These are phyloP conservation scores for Powellomyces hirtus DNA, from an alignment of 192 early-diverging fungal genomes.

Conservation along the genomic window DNA sequence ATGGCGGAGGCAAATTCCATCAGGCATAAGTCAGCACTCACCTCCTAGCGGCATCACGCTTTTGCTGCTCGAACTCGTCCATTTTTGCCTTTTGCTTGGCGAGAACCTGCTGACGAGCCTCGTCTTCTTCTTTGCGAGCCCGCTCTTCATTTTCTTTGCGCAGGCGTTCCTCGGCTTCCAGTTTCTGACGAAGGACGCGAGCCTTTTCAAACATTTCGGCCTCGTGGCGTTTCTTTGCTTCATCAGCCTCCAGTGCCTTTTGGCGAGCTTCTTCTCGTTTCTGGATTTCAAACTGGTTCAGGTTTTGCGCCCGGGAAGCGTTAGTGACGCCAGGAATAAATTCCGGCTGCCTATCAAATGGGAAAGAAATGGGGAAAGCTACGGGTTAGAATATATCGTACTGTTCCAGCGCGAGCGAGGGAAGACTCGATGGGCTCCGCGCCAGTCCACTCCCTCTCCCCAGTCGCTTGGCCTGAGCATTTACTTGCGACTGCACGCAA, in stretches of 20 bases:
- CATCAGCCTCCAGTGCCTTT: neutral
- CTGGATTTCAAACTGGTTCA: conserved; percentile 19
- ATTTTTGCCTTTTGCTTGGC: conserved; percentile 22
- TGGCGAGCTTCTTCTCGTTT: conserved; percentile 18
- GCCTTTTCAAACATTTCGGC: conserved; percentile 36
- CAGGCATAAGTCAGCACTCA: too few species aligned
- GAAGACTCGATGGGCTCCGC: neutral
- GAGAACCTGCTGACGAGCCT: neutral
- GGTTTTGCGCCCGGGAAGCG: conserved; percentile 11
- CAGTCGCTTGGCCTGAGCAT: too few species aligned
- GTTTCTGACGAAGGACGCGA: conserved; percentile 22
- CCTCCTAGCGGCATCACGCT: conserved; percentile 9
- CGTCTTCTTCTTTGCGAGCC: conserved; percentile 14
- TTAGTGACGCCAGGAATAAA: neutral
- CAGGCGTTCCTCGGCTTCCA: conserved; percentile 15
- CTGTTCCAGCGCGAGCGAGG: neutral
- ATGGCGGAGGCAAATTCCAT: too few species aligned
- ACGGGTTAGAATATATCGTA: neutral
- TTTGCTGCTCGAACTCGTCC: conserved; percentile 21
- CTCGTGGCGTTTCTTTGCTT: conserved; percentile 25
- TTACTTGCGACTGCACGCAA: too few species aligned
- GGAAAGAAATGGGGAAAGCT: neutral
- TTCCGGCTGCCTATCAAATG: neutral
- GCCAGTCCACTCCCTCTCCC: too few species aligned
- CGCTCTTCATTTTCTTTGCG: conserved; percentile 16